Conservation (phyloP, 1,284 basidiomycete species). For the Ganoderma leucocontextum region DNA sequence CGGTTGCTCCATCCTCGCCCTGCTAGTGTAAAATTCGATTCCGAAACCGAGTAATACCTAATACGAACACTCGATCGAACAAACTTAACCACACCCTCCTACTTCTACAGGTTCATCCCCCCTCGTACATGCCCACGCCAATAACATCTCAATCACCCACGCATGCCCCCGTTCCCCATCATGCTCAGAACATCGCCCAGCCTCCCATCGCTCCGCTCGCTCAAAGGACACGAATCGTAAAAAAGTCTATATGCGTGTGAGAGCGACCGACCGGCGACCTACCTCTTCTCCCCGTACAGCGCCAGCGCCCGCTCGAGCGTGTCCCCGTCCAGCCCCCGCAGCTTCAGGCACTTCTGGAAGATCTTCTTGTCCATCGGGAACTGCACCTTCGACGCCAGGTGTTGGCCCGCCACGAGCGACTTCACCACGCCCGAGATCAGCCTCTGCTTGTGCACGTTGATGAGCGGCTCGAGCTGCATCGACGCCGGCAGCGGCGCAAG, state of each 20-base stretch:
- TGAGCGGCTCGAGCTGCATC: slow-evolving; percentile 85
- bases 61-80: neutral
- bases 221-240: slow-evolving; percentile 5
- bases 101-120: neutral
- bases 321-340: slow-evolving; percentile 68
- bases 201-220: slow-evolving; percentile 3
- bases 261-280: slow-evolving; percentile 6
- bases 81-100: slow-evolving; percentile 4
- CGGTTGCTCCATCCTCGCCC: neutral
- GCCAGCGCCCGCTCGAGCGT: slow-evolving; percentile 56
- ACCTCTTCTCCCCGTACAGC: slow-evolving; percentile 43
- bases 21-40: neutral
- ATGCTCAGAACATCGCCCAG: slow-evolving; percentile 5
- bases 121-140: neutral
- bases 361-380: slow-evolving; percentile 76
- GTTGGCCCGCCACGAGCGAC: slow-evolving; percentile 80
- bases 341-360: slow-evolving; percentile 77
- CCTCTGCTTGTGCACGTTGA: slow-evolving; percentile 90
- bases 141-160: slow-evolving; percentile 1
- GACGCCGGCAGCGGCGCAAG: slow-evolving; percentile 73
- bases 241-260: neutral
- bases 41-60: neutral
- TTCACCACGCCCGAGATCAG: slow-evolving; percentile 81
- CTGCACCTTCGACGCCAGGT: slow-evolving; percentile 76
- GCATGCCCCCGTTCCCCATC: slow-evolving; percentile 12